Evolutionary conservation across 305 asterid genomes (phyloP).

Genomic region (Solanum hybrid): DNA sequence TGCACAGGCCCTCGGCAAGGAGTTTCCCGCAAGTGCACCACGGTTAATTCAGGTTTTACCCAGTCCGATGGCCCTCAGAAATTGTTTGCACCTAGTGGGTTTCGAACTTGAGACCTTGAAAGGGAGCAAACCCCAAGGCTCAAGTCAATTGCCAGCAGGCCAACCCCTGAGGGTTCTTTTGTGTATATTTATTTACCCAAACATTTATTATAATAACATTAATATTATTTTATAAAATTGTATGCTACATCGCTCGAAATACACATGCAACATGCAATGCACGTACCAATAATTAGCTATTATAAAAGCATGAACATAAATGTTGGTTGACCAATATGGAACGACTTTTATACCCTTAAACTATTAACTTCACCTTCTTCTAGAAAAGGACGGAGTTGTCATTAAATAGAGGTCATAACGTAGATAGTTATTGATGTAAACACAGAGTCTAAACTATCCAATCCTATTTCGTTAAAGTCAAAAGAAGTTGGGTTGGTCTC

Average conservation of each 20-base stretch:
- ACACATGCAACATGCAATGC: background rate
- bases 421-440: background rate
- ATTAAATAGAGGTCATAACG: background rate
- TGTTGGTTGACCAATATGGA: background rate
- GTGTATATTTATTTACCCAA: background rate
- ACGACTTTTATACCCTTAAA: background rate
- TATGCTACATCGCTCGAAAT: background rate
- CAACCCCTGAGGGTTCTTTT: too few species aligned
- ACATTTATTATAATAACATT: background rate
- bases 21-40: too few species aligned
- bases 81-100: too few species aligned
- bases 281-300: background rate
- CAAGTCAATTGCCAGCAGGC: too few species aligned
- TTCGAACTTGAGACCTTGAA: too few species aligned
- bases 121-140: too few species aligned
- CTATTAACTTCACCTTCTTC: background rate
- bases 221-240: too few species aligned
- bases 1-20: too few species aligned
- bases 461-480: background rate
- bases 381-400: background rate
- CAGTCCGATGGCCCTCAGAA: too few species aligned
- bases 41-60: too few species aligned
- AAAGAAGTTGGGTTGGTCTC: background rate
- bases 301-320: background rate
- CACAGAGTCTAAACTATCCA: background rate